Evolutionary conservation across 2,329 filamentous ascomycete genomes (phyloP).

Genomic region (Pseudocercospora macadamiae): DNA sequence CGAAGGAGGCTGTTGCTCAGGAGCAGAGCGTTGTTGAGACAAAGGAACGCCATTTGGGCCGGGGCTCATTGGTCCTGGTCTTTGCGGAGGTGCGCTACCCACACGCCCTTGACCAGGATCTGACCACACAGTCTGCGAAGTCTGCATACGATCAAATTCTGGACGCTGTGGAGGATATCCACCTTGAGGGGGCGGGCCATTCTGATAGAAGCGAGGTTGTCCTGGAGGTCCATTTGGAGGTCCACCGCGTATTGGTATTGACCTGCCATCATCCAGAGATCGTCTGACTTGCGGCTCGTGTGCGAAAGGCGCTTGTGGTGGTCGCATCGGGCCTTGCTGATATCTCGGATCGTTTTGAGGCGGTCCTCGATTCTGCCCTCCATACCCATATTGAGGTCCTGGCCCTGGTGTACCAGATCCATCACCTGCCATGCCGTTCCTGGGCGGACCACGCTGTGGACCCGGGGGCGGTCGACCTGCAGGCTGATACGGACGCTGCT

Average conservation of each 20-base stretch:
- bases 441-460: slow-evolving; percentile 17
- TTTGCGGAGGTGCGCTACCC: slow-evolving; percentile 30
- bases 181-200: slow-evolving; percentile 15
- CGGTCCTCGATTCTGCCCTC: slow-evolving; percentile 14
- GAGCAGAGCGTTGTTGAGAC: slow-evolving; percentile 30
- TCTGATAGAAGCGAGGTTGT: slow-evolving; percentile 13
- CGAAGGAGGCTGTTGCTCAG: slow-evolving; percentile 19
- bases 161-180: slow-evolving; percentile 23
- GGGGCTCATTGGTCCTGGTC: slow-evolving; percentile 22
- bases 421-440: slow-evolving; percentile 18
- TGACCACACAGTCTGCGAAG: slow-evolving; percentile 29
- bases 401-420: slow-evolving; percentile 14
- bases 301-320: slow-evolving; percentile 32
- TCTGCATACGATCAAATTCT: slow-evolving; percentile 23
- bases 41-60: slow-evolving; percentile 28
- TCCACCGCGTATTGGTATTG: slow-evolving; percentile 31
- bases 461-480: slow-evolving; percentile 7
- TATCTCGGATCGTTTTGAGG: slow-evolving; percentile 20
- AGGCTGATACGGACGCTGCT: slow-evolving; percentile 15
- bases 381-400: slow-evolving; percentile 17
- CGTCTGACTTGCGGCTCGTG: slow-evolving; percentile 26
- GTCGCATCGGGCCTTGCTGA: slow-evolving; percentile 21
- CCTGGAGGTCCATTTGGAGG: slow-evolving; percentile 24
- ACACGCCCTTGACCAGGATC: slow-evolving; percentile 30
- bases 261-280: slow-evolving; percentile 34